A percentile compares a stretch with the other conserved stretches of the same genome.
These are phyloP conservation scores for Paracamarosporium sp. DNA, from an alignment of 2,329 filamentous ascomycete genomes.

Conservation along the genomic window DNA sequence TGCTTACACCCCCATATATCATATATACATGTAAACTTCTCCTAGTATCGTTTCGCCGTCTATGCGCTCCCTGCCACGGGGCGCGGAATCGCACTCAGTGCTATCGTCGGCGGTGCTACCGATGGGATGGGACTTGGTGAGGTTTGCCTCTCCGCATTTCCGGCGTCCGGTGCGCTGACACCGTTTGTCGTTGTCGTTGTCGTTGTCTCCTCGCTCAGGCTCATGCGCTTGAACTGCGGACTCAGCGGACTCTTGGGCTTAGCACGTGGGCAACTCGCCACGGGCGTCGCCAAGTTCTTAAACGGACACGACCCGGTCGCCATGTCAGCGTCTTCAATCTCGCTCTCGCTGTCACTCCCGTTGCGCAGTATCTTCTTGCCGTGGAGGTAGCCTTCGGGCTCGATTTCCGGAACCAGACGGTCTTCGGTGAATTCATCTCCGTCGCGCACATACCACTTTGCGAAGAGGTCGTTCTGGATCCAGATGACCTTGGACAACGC, in stretches of 20 bases:
- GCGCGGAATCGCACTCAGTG: conserved; percentile 19
- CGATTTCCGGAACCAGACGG: conserved; percentile 47
- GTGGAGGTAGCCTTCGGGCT: conserved; percentile 45
- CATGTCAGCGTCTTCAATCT: conserved; percentile 32
- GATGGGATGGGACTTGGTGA: conserved; percentile 13
- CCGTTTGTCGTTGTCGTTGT: too few relatives aligned
- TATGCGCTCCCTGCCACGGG: conserved; percentile 23
- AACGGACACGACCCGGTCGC: conserved; percentile 37
- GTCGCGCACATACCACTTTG: conserved; percentile 79
- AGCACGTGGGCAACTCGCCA: conserved; percentile 15
- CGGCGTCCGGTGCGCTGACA: neutral
- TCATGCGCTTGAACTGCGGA: conserved; percentile 15
- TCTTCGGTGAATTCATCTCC: conserved; percentile 65
- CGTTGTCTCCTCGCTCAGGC: conserved; percentile 7
- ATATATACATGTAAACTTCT: neutral
- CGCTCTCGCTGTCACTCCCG: conserved; percentile 36
- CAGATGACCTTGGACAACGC: conserved; percentile 82
- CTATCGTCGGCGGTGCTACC: conserved; percentile 6
- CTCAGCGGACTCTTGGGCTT: conserved; percentile 11
- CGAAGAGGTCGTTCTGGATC: conserved; percentile 87
- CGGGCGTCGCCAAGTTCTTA: conserved; percentile 27
- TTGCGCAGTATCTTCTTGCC: conserved; percentile 41
- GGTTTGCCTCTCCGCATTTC: conserved; percentile 17
- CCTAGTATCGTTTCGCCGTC: neutral
- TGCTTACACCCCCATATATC: neutral